Evolutionary conservation across 768 basidiomycete species (phyloP), one percentile per base, ranked within the genome.

Genomic region (Pulveroboletus ravenelii): DNA sequence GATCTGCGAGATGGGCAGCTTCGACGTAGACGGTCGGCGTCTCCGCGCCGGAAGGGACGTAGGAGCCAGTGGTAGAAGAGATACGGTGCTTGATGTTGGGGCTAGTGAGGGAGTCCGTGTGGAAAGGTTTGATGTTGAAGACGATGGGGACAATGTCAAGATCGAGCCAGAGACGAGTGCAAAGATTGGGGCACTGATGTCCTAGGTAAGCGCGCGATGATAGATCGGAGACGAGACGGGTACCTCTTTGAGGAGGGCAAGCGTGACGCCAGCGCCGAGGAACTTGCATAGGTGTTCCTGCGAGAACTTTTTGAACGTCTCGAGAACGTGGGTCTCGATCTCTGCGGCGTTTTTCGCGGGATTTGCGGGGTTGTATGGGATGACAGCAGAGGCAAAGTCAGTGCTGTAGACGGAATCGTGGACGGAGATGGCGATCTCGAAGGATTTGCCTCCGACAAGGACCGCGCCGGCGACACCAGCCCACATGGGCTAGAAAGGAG

Each of bases 391-490:
- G 17, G 82, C 70, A 59, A 82, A 91, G 66, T 91, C 89, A 54
- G 87, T 87, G 69, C 76, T 82, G 66, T 92, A 92, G 63, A 90
- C 87, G 14, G 85, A 88, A 65, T 92, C 89, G 62, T 91, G 89
- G 42, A 91, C 75, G 50, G 87, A 87, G 62, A 90, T 74, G 36
- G 87, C 84, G 62, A 92, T 70, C 69, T 90, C 87, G 51, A 78
- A 82, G 49, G 77, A 70, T 45, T 76, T 78, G 49, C 77, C 79
- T 62, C 81, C 79, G 62, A 82, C 76, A 62, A 82, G 64, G 42
- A 81, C 64, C 20, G 70, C 71, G 36, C 86, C 87, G 3, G 87
- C 84, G 44, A 90, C 75, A 60, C 87, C 89, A 53, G 84, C 87
- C 88, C 89, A 92, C 89, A 92, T 89, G 18, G 89, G 86, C 89